Base-by-base conservation (phyloP, 306 rosid genomes). In the Lathyrus sativus region DNA sequence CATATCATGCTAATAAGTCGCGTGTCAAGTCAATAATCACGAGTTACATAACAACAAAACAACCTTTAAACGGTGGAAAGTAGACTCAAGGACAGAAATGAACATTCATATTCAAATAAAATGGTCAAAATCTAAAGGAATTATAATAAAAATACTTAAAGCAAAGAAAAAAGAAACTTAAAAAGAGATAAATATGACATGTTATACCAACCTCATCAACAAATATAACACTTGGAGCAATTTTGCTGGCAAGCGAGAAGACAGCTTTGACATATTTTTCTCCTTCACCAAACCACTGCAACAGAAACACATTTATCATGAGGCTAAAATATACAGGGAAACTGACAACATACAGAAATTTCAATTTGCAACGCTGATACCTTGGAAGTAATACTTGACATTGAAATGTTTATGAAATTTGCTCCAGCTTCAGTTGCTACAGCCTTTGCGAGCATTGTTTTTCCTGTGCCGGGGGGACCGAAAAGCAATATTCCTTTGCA, bases 371-470 rank as follows among this genome's bases (percentile, higher is more conserved):
- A 68, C 12, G 63, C 38, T 41, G 15, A 70, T 76, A 92, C 98
- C 96, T 90, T 92, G 24, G 98, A 92, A 67, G 98, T 83, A 73
- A 88, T 90, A 69, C 98, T 90, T 7, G 98, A 92, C 98, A 92
- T 90, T 3, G 98, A 92, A 65, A 92, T 90, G 76, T 92, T 92
- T 54, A 92, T 92, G 72, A 92, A 92, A 82, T 90, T 92, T 28
- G 98, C 98, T 72, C 98, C 96, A 42, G 98, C 98, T 79, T 92
- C 98, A 18, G 98, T 92, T 64, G 98, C 98, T 67, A 92, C 98
- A 73, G 98, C 98, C 83, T 92, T 92, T 57, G 98, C 98, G 18
- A 92, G 98, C 98, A 92, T 92, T 19, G 98, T 92, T 76, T 92
- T 92, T 58, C 98, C 98, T 11, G 98, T 92, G 49, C 98, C 98